A percentile compares a stretch with the other conserved stretches of the same genome.
Evolutionary conservation across 1,139 yeast genomes (phyloP).

Genomic region (Protomyces pachydermus): DNA sequence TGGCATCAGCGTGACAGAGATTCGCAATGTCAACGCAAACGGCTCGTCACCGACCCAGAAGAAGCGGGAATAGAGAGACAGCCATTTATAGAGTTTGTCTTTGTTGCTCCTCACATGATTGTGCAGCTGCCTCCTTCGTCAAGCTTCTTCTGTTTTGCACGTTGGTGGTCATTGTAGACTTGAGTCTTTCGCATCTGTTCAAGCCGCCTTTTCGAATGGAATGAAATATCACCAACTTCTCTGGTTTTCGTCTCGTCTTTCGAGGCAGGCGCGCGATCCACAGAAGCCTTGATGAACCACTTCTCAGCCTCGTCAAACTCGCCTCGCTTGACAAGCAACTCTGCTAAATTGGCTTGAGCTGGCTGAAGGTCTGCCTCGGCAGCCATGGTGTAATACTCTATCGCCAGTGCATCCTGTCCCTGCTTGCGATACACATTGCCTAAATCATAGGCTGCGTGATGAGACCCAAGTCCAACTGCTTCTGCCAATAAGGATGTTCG

Average conservation of each 20-base stretch:
- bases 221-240: not conserved
- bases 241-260: not conserved
- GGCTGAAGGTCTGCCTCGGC: constrained; percentile 15
- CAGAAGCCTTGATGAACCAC: constrained; percentile 18
- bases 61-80: not conserved
- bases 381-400: constrained; percentile 21
- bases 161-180: not conserved
- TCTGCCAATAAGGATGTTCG: not conserved
- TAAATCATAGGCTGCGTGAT: constrained; percentile 25
- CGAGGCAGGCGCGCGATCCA: not conserved
- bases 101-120: not conserved
- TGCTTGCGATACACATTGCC: constrained; percentile 14
- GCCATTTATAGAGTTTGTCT: not conserved
- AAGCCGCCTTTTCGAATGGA: not conserved
- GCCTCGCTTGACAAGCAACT: constrained; percentile 4
- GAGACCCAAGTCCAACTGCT: constrained; percentile 21
- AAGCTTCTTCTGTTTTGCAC: not conserved
- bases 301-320: constrained; percentile 12
- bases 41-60: not conserved
- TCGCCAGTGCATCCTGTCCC: constrained; percentile 17
- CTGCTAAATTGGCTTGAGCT: constrained; percentile 24
- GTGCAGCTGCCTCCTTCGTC: not conserved
- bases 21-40: constrained; percentile 3
- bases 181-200: not conserved
- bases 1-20: constrained; percentile 4